Conservation (phyloP, 768 basidiomycete species). For the Psilocybe tampanensis region DNA sequence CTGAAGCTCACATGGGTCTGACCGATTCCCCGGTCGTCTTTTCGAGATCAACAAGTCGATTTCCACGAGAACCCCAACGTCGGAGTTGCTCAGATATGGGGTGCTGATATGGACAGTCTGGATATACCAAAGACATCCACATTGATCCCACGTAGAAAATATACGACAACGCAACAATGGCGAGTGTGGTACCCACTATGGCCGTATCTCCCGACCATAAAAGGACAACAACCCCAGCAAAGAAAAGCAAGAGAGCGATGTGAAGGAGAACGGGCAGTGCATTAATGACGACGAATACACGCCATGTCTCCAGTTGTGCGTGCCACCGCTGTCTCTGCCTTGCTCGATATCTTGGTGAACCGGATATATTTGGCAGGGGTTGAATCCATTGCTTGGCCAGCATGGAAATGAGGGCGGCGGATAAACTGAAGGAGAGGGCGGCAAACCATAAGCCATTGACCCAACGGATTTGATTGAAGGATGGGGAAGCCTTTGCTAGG, state of each 20-base stretch:
- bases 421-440: slow-evolving; percentile 42
- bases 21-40: slow-evolving; percentile 10
- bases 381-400: slow-evolving; percentile 50
- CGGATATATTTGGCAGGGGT: slow-evolving; percentile 33
- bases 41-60: slow-evolving; percentile 11
- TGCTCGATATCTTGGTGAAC: slow-evolving; percentile 38
- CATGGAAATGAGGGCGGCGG: slow-evolving; percentile 46
- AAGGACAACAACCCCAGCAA: slow-evolving; percentile 42
- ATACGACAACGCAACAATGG: slow-evolving; percentile 37
- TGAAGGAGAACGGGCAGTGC: slow-evolving; percentile 42
- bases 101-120: slow-evolving; percentile 44
- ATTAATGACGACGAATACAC: slow-evolving; percentile 40
- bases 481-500: slow-evolving; percentile 10
- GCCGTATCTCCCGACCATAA: slow-evolving; percentile 38
- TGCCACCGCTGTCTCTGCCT: slow-evolving; percentile 39
- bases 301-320: slow-evolving; percentile 38
- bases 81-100: slow-evolving; percentile 39
- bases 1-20: slow-evolving; percentile 6
- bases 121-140: slow-evolving; percentile 39
- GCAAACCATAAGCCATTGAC: slow-evolving; percentile 52
- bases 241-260: slow-evolving; percentile 42
- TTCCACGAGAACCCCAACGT: slow-evolving; percentile 12
- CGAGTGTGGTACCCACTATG: slow-evolving; percentile 34
- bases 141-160: slow-evolving; percentile 40
- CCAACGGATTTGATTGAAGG: slow-evolving; percentile 31